A percentile compares a stretch with the other conserved stretches of the same genome.
These are phyloP conservation scores for Phytophthora aleatoria DNA, from an alignment of 352 stramenopile species.

Conservation along the genomic window DNA sequence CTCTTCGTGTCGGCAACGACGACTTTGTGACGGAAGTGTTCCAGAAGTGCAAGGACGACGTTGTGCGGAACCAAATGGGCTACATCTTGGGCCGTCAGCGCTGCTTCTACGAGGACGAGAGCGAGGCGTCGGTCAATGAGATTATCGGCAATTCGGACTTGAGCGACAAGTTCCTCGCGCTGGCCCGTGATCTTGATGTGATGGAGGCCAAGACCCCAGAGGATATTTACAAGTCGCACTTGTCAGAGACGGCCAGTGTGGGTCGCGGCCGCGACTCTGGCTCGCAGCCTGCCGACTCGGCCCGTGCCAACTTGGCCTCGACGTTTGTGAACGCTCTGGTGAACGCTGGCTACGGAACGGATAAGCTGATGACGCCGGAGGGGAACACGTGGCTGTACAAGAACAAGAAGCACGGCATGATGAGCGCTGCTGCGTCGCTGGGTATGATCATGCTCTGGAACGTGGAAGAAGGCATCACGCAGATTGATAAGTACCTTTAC, in stretches of 20 bases:
- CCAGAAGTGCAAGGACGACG: conserved; percentile 69
- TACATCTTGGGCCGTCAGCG: conserved; percentile 96
- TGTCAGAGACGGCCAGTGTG: conserved; percentile 95
- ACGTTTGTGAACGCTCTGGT: conserved; percentile 99
- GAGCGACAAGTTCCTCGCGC: conserved; percentile 95
- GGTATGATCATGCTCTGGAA: conserved; percentile 99
- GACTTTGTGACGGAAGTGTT: conserved; percentile 80
- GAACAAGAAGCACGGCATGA: conserved; percentile 99
- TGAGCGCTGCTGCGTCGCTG: conserved; percentile 97
- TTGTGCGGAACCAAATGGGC: conserved; percentile 92
- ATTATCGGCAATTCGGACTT: conserved; percentile 98
- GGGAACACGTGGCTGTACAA: conserved; percentile 99
- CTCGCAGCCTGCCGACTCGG: conserved; percentile 93
- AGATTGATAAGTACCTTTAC: conserved; percentile 99
- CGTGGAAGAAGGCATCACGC: conserved; percentile 98
- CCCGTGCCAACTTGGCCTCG: conserved; percentile 97
- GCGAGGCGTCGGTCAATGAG: conserved; percentile 90
- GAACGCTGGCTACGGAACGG: conserved; percentile 97
- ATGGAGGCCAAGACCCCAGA: conserved; percentile 96
- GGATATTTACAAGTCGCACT: conserved; percentile 99
- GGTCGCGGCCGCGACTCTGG: conserved; percentile 69
- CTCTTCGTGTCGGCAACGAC: conserved; percentile 91
- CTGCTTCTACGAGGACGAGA: conserved; percentile 95
- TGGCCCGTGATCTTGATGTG: conserved; percentile 97
- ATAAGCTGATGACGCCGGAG: conserved; percentile 95